A percentile compares a stretch with the other conserved stretches of the same genome.
These are phyloP conservation scores for Oryza nivara DNA, from an alignment of 176 grass and related monocot species.

Conservation along the genomic window DNA sequence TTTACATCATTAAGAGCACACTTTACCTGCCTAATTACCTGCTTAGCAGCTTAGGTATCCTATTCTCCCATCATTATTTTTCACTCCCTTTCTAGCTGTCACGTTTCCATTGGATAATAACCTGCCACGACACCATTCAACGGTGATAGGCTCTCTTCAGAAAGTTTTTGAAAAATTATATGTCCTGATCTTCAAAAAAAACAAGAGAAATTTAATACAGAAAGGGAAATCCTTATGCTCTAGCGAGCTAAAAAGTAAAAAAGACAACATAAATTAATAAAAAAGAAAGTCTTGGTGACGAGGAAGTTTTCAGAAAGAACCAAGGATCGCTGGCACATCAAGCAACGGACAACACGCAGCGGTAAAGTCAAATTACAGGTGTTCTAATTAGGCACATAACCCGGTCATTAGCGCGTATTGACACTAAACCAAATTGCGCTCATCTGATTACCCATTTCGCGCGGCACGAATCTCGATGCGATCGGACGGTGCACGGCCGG, in stretches of 20 bases:
- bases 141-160: not conserved
- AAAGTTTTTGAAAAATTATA: too few relatives aligned
- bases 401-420: slow-evolving; percentile 7
- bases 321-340: slow-evolving; percentile 4
- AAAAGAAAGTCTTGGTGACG: slow-evolving; percentile 1
- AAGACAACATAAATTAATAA: not conserved
- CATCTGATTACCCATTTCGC: too few relatives aligned
- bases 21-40: not conserved
- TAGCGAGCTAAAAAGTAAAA: not conserved
- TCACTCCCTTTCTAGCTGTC: not conserved
- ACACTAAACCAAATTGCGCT: not conserved
- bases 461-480: not conserved
- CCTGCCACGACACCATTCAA: not conserved
- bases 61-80: slow-evolving; percentile 7
- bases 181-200: not conserved
- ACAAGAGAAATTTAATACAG: not conserved
- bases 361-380: not conserved
- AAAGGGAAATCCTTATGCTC: not conserved
- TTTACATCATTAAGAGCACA: not conserved
- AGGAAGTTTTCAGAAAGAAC: not conserved
- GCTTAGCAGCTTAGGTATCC: not conserved
- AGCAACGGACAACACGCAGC: slow-evolving; percentile 13
- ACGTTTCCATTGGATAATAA: not conserved
- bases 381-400: not conserved
- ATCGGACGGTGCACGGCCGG: too few relatives aligned